phyloP scores from a whole-genome alignment of 768 basidiomycete species.

The Hebeloma cylindrosporum region DNA sequence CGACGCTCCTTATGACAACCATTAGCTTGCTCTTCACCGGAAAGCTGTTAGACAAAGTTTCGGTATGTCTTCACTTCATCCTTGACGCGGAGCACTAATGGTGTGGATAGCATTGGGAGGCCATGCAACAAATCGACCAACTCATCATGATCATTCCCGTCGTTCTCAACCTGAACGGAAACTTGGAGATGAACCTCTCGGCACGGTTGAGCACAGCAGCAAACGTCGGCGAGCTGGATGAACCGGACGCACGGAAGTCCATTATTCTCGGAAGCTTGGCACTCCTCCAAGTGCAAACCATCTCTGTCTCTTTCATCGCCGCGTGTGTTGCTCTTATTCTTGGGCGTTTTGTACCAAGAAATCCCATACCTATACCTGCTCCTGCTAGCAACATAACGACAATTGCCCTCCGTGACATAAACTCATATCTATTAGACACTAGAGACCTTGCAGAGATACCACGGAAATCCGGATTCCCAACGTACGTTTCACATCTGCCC shows the following conservation, averaged over 20 bases:
- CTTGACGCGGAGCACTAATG: not conserved
- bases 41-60: slow-evolving; percentile 82
- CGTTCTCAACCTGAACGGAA: slow-evolving; percentile 94
- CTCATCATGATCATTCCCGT: slow-evolving; percentile 97
- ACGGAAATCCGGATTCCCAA: slow-evolving; percentile 36
- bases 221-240: slow-evolving; percentile 90
- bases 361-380: slow-evolving; percentile 17
- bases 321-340: slow-evolving; percentile 75
- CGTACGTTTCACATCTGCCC: slow-evolving; percentile 27
- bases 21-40: slow-evolving; percentile 88
- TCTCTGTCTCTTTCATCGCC: slow-evolving; percentile 85
- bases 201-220: slow-evolving; percentile 94
- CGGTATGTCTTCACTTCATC: slow-evolving; percentile 48
- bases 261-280: slow-evolving; percentile 82
- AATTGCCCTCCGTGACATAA: slow-evolving; percentile 16
- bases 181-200: slow-evolving; percentile 98
- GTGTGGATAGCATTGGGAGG: slow-evolving; percentile 69
- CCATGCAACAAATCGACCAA: slow-evolving; percentile 89
- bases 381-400: slow-evolving; percentile 17
- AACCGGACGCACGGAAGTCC: slow-evolving; percentile 53
- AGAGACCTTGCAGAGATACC: slow-evolving; percentile 24
- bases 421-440: slow-evolving; percentile 20
- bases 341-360: slow-evolving; percentile 56
- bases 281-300: slow-evolving; percentile 90
- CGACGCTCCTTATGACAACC: slow-evolving; percentile 82